Base-by-base conservation (phyloP, 768 basidiomycete genomes). In the Naganishia randhawae region DNA sequence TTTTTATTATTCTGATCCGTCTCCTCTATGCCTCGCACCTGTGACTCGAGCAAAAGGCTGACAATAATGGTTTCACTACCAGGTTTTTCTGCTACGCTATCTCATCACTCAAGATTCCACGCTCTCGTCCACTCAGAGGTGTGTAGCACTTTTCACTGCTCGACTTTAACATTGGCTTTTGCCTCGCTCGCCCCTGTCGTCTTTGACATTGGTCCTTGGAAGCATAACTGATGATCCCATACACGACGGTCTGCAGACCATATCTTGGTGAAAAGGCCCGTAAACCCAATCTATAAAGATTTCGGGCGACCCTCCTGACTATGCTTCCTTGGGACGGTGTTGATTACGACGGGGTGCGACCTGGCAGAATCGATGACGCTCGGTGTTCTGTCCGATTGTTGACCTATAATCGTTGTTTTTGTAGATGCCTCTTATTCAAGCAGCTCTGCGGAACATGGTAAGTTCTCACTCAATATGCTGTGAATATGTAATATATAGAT, bases 211-310 rank as follows among this genome's bases (percentile, higher is more conserved):
- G 54, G 16, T 29, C 22, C 22, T 8, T 42, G 37, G 19, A 41
- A 41, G 57, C 57, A 61, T 61, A 67, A 17, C 27, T 67, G 66
- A 67, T 55, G 66, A 67, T 67, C 52, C 66, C 66, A 67, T 67
- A 67, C 66, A 67, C 66, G 66, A 67, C 66, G 66, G 66, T 67
- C 66, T 67, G 66, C 66, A 67, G 66, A 67, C 66, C 66, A 55
- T 57, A 41, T 45, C 16, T 37, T 67, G 66, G 66, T 67, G 66
- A 67, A 67, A 67, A 67, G 52, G 66, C 66, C 66, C 54, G 66
- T 52, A 55, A 67, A 52, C 66, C 66, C 52, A 42, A 54, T 54
- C 51, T 55, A 50, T 51, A 64, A 64, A 64, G 63, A 48, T 50
- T 64, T 51, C 66, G 54, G 66, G 66, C 66, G 66, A 67, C 66